Evolutionary conservation across 805 yeast genomes (phyloP).

Genomic region (Candida ascalaphidarum): DNA sequence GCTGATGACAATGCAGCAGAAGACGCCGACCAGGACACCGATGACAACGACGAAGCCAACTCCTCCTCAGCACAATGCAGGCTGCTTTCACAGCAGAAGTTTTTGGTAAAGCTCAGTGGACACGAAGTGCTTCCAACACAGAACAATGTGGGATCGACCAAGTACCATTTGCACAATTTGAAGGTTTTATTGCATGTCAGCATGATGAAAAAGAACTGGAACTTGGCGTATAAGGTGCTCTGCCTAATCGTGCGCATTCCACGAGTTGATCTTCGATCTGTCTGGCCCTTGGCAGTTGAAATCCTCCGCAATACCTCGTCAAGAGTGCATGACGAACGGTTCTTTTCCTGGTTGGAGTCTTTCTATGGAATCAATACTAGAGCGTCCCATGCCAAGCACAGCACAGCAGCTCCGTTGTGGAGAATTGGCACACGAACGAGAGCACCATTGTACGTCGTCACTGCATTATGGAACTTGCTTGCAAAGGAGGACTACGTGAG

Average conservation of each 20-base stretch:
- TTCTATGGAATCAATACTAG: slow-evolving; percentile 5
- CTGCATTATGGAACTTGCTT: slow-evolving; percentile 35
- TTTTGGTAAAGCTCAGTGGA: no score
- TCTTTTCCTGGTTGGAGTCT: slow-evolving; percentile 29
- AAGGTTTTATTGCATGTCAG: slow-evolving; percentile 40
- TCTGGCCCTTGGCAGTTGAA: slow-evolving; percentile 62
- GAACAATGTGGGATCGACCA: slow-evolving; percentile 3
- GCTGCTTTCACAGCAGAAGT: no score
- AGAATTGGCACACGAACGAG: slow-evolving; percentile 30
- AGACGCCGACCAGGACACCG: no score
- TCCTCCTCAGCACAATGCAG: no score
- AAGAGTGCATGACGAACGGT: slow-evolving; percentile 16
- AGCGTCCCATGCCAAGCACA: no score
- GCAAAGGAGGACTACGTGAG: slow-evolving; percentile 23
- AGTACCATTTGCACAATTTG: slow-evolving; percentile 25
- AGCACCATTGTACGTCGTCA: slow-evolving; percentile 32
- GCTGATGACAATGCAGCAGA: no score
- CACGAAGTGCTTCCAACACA: slow-evolving; percentile 8
- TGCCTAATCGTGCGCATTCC: slow-evolving; percentile 40
- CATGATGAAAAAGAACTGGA: slow-evolving; percentile 45
- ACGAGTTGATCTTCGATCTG: slow-evolving; percentile 40
- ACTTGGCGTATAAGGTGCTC: slow-evolving; percentile 44
- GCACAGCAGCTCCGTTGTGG: slow-evolving; percentile 32
- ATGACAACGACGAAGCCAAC: no score
- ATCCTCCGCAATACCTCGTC: slow-evolving; percentile 25